Evolutionary conservation across 495 filamentous ascomycete genomes (phyloP).

Genomic region (Xylaria bambusicola): DNA sequence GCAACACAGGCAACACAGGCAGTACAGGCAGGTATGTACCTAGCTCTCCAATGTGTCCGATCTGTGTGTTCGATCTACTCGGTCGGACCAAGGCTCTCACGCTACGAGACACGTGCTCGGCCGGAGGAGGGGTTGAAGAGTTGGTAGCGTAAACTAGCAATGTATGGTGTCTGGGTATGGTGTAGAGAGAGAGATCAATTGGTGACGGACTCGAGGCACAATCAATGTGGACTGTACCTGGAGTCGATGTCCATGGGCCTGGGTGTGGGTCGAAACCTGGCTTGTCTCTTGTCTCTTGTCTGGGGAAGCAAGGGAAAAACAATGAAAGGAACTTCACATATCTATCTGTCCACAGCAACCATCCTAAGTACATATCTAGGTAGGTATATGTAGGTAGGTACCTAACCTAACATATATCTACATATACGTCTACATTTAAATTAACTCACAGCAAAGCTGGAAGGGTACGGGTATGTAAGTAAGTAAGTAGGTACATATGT

Average conservation of each 20-base stretch:
- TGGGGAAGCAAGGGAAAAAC: neutral
- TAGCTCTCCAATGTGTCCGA: too few relatives aligned
- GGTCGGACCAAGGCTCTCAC: neutral
- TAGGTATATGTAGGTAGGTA: slow-evolving; percentile 4
- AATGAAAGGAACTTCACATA: neutral
- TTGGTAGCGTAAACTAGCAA: neutral
- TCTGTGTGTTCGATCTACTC: too few relatives aligned
- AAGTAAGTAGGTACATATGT: neutral
- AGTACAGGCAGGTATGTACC: too few relatives aligned
- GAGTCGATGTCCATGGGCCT: too few relatives aligned
- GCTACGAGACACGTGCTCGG: neutral
- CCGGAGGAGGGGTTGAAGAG: neutral
- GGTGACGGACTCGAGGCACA: slow-evolving; percentile 1
- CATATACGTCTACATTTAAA: neutral
- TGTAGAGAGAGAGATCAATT: neutral
- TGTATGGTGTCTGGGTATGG: neutral
- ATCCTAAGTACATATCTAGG: too few relatives aligned
- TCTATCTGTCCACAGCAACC: too few relatives aligned
- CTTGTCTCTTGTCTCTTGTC: too few relatives aligned
- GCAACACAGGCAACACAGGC: too few relatives aligned
- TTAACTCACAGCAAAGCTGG: neutral
- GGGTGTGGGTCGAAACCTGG: neutral
- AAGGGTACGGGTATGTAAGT: neutral
- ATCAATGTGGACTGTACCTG: neutral
- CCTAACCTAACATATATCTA: neutral